These are phyloP conservation scores for Polyplosphaeria fusca DNA, from an alignment of 495 filamentous ascomycete species.

Conservation along the genomic window DNA sequence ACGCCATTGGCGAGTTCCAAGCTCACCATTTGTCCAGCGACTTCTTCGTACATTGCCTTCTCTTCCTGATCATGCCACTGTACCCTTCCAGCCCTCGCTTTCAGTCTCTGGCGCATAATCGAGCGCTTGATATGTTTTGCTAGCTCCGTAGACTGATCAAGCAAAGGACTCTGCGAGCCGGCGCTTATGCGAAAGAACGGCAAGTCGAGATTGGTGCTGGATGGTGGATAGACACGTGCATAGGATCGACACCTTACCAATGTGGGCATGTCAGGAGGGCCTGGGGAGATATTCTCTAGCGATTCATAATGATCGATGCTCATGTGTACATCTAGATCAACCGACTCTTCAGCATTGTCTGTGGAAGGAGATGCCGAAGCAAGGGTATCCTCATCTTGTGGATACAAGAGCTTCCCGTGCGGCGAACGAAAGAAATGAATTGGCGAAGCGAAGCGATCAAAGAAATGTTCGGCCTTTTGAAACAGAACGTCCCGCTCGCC, in stretches of 20 bases:
- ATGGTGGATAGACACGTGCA: conserved; percentile 27
- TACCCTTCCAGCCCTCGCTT: background rate
- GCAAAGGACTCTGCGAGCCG: conserved; percentile 23
- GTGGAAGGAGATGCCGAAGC: conserved; percentile 17
- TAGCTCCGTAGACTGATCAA: conserved; percentile 29
- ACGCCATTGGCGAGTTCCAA: conserved; percentile 2
- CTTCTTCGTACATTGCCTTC: conserved; percentile 13
- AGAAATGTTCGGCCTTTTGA: conserved; percentile 48
- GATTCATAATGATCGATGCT: conserved; percentile 19
- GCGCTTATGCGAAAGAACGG: conserved; percentile 25
- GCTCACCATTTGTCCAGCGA: conserved; percentile 15
- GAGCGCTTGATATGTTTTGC: conserved; percentile 11
- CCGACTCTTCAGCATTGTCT: background rate
- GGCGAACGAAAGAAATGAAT: conserved; percentile 53
- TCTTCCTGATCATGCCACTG: conserved; percentile 11
- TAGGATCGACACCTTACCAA: conserved; percentile 26
- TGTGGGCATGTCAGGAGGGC: conserved; percentile 3
- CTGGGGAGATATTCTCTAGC: background rate
- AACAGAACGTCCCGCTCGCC: conserved; percentile 48
- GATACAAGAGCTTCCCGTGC: conserved; percentile 18
- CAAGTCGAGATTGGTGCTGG: conserved; percentile 13
- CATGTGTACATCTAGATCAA: conserved; percentile 15
- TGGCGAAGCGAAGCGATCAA: conserved; percentile 60
- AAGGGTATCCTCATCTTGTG: conserved; percentile 8
- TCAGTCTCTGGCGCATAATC: conserved; percentile 20